These are phyloP conservation scores for Globisporangium perplexum DNA, from an alignment of 352 stramenopile species.

Conservation along the genomic window DNA sequence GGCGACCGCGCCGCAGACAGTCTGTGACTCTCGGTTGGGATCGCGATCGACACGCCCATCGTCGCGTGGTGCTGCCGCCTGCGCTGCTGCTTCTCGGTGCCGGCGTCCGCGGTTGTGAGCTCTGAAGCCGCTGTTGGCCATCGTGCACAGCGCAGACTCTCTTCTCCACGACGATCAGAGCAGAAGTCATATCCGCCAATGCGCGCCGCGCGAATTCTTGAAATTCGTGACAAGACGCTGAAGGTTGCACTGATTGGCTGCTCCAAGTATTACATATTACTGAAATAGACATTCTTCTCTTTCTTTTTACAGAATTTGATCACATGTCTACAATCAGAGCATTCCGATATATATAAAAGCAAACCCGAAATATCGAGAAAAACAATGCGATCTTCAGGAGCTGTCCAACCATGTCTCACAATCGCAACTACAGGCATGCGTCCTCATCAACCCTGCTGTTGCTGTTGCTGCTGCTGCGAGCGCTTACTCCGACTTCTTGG, in stretches of 20 bases:
- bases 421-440: no score
- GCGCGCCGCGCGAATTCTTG: neutral
- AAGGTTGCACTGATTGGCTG: neutral
- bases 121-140: neutral
- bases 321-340: neutral
- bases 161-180: no score
- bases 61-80: neutral
- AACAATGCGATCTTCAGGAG: neutral
- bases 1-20: neutral
- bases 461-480: no score
- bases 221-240: neutral
- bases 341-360: neutral
- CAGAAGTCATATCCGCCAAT: neutral
- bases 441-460: no score
- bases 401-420: no score
- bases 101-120: conserved; percentile 2
- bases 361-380: neutral
- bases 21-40: conserved; percentile 7
- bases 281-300: no score
- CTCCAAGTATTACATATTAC: neutral
- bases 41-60: conserved; percentile 8
- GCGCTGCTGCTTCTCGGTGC: neutral
- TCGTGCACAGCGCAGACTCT: no score
- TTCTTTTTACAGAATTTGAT: neutral
- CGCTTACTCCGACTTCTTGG: conserved; percentile 39